phyloP scores from a whole-genome alignment of 257 asterid genomes.

The Solanum clarkiae region DNA sequence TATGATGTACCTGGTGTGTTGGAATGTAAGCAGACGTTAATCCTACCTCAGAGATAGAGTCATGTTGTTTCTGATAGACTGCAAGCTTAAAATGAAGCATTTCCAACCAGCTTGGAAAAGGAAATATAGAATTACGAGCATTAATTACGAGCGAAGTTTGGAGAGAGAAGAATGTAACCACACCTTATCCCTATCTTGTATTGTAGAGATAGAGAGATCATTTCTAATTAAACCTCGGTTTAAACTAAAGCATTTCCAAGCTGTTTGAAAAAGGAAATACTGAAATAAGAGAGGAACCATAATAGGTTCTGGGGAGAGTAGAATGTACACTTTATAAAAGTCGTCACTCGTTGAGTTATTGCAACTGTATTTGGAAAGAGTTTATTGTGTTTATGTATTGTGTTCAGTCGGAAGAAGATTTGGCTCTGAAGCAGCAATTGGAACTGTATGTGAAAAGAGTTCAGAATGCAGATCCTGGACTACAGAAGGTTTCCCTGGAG shows the following conservation, averaged over 20 bases:
- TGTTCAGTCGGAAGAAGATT: conserved; percentile 84
- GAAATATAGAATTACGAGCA: neutral
- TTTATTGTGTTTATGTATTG: neutral
- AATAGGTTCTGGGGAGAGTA: neutral
- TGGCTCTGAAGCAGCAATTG: conserved; percentile 83
- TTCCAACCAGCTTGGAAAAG: neutral
- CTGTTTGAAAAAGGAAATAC: neutral
- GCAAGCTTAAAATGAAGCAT: neutral
- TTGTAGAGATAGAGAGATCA: neutral
- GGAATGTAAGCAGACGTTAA: too few species aligned
- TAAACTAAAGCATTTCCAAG: neutral
- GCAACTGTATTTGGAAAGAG: too few species aligned
- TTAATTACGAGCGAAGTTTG: too few species aligned
- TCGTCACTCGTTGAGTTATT: neutral
- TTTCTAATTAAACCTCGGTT: neutral
- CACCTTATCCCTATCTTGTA: neutral
- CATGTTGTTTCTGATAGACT: neutral
- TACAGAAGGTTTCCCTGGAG: conserved; percentile 82
- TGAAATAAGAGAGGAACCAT: neutral
- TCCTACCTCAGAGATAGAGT: neutral
- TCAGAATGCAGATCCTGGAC: conserved; percentile 72
- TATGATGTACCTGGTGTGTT: too few species aligned
- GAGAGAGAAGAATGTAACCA: too few species aligned
- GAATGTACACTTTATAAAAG: neutral
- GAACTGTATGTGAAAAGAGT: conserved; percentile 85